phyloP scores from a whole-genome alignment of 768 basidiomycete genomes.

The Infundibulicybe gibba region DNA sequence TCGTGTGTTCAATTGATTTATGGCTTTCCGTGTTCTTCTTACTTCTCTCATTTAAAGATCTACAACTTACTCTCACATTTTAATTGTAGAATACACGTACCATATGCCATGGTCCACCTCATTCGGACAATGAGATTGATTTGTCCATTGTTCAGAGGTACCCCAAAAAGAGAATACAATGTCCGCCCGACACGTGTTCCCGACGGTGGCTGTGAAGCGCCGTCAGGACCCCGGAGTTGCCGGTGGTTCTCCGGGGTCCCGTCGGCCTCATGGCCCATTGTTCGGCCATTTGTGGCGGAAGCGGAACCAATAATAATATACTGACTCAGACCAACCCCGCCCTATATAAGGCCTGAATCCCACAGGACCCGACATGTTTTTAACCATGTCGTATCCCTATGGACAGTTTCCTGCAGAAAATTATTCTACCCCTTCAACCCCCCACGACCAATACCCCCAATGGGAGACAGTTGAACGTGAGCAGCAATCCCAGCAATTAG shows the following conservation, averaged over 20 bases:
- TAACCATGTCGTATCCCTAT: conserved; percentile 45
- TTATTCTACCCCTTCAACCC: conserved; percentile 46
- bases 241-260: conserved; percentile 15
- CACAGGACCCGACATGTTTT: conserved; percentile 15
- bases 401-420: conserved; percentile 41
- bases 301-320: conserved; percentile 10
- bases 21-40: too few species aligned
- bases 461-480: conserved; percentile 40
- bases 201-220: conserved; percentile 22
- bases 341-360: conserved; percentile 27
- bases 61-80: too few species aligned
- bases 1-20: too few species aligned
- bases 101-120: too few species aligned
- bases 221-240: conserved; percentile 19
- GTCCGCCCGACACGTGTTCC: conserved; percentile 21
- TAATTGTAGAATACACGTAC: too few species aligned
- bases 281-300: conserved; percentile 18
- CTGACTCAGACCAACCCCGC: conserved; percentile 28
- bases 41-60: too few species aligned
- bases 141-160: too few species aligned
- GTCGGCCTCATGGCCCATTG: conserved; percentile 28
- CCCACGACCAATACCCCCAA: conserved; percentile 35
- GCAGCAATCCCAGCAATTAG: conserved; percentile 30
- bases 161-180: too few species aligned
- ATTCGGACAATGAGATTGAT: too few species aligned